Conservation (phyloP, 371 early-diverging fungal species). For the Rhizopus delemar region DNA sequence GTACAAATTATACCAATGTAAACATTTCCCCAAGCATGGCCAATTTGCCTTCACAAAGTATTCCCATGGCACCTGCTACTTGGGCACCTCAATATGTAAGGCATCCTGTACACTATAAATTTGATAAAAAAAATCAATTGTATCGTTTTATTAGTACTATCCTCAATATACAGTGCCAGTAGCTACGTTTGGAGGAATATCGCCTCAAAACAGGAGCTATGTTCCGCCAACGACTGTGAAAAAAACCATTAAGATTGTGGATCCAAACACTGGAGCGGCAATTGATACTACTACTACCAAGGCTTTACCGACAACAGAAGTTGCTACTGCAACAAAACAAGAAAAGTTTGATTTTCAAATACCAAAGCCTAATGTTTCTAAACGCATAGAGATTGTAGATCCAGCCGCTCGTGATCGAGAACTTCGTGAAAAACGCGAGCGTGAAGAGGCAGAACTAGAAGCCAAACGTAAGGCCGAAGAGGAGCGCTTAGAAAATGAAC, state of each 20-base stretch:
- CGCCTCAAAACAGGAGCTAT: slow-evolving; percentile 25
- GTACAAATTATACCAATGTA: slow-evolving; percentile 14
- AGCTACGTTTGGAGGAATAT: slow-evolving; percentile 1
- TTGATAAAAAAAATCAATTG: too few species aligned
- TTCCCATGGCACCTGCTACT: neutral
- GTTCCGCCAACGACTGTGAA: slow-evolving; percentile 43
- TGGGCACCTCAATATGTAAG: too few species aligned
- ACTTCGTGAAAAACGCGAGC: slow-evolving; percentile 35
- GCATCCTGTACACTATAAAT: too few species aligned
- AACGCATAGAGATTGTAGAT: slow-evolving; percentile 65
- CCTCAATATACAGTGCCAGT: slow-evolving; percentile 23
- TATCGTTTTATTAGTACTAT: slow-evolving; percentile 10
- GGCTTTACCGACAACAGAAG: slow-evolving; percentile 17
- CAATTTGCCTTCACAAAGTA: slow-evolving; percentile 32
- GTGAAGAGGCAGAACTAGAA: slow-evolving; percentile 16
- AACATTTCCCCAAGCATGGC: slow-evolving; percentile 20
- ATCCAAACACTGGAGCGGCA: slow-evolving; percentile 71
- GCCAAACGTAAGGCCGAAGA: slow-evolving; percentile 17
- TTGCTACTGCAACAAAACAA: slow-evolving; percentile 16
- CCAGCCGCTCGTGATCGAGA: slow-evolving; percentile 50
- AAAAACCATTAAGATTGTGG: slow-evolving; percentile 67
- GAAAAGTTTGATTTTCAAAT: slow-evolving; percentile 33
- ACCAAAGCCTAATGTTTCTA: slow-evolving; percentile 36
- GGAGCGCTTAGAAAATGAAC: slow-evolving; percentile 40
- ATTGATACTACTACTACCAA: slow-evolving; percentile 29